Percentiles rank a stretch among this genome's conserved stretches.
These are phyloP conservation scores for Citrullus amarus DNA, from an alignment of 306 rosid species.

Conservation along the genomic window DNA sequence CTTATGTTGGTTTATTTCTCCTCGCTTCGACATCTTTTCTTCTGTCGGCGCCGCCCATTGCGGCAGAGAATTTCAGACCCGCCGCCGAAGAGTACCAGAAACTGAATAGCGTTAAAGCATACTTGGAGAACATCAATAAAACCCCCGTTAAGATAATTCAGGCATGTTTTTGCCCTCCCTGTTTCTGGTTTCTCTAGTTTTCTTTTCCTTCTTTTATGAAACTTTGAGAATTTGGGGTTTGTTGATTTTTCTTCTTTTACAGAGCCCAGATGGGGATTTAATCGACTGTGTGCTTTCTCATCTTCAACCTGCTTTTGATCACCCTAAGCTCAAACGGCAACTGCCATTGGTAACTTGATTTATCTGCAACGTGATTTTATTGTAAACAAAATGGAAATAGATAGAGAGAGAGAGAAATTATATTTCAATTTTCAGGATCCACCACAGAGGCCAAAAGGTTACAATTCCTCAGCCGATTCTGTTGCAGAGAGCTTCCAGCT, in stretches of 20 bases:
- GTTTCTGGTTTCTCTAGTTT: neutral
- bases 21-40: neutral
- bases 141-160: conserved; percentile 77
- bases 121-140: conserved; percentile 65
- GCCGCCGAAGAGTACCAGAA: conserved; percentile 26
- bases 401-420: neutral
- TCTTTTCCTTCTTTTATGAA: neutral
- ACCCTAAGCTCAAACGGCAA: conserved; percentile 55
- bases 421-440: conserved; percentile 50
- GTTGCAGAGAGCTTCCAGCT: conserved; percentile 42
- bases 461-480: conserved; percentile 22
- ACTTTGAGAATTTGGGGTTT: conserved; percentile 19
- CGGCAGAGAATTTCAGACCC: conserved; percentile 32
- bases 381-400: neutral
- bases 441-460: conserved; percentile 72
- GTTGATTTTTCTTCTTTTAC: conserved; percentile 17
- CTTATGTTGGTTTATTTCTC: conserved; percentile 6
- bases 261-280: conserved; percentile 96
- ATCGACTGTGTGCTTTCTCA: conserved; percentile 78
- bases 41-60: neutral
- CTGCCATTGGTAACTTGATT: conserved; percentile 61
- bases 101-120: conserved; percentile 26
- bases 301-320: conserved; percentile 94
- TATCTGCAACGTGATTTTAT: neutral
- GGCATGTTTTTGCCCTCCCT: conserved; percentile 17